phyloP scores from a whole-genome alignment of 257 asterid species.

The Solanum chmielewskii region DNA sequence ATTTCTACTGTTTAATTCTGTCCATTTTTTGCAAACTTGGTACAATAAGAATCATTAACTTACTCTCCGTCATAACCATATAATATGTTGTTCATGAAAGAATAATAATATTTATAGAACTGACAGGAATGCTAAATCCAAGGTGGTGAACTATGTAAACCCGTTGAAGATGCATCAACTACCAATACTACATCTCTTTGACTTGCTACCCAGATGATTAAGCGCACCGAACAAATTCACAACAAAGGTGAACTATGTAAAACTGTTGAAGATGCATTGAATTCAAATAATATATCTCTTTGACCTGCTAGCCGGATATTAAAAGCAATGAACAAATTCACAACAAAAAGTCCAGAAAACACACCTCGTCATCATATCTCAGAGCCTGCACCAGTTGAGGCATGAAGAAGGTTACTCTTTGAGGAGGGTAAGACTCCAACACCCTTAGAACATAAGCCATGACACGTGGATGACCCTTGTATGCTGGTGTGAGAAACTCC shows the following conservation, averaged over 20 bases:
- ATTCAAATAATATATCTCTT: neutral
- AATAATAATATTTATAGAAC: neutral
- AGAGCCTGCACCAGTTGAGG: slow-evolving; percentile 97
- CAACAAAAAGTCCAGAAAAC: neutral
- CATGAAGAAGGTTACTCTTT: slow-evolving; percentile 94
- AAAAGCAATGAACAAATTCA: neutral
- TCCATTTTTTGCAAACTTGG: neutral
- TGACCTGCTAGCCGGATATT: neutral
- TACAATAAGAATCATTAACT: neutral
- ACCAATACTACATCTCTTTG: neutral
- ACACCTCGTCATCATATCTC: slow-evolving; percentile 92
- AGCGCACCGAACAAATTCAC: neutral
- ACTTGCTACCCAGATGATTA: neutral
- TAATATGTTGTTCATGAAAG: neutral
- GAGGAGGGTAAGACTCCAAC: slow-evolving; percentile 98
- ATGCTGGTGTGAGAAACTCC: slow-evolving; percentile 93
- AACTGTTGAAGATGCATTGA: neutral
- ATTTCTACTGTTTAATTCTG: neutral
- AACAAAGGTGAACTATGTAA: neutral
- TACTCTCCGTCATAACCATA: neutral
- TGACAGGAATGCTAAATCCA: neutral
- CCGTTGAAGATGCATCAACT: neutral
- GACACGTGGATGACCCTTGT: slow-evolving; percentile 97
- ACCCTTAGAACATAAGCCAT: slow-evolving; percentile 99
- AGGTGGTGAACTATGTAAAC: neutral